Percentiles rank a stretch among this genome's conserved stretches.
phyloP scores from a whole-genome alignment of 2,329 filamentous ascomycete species.

The Penicillium sp. region DNA sequence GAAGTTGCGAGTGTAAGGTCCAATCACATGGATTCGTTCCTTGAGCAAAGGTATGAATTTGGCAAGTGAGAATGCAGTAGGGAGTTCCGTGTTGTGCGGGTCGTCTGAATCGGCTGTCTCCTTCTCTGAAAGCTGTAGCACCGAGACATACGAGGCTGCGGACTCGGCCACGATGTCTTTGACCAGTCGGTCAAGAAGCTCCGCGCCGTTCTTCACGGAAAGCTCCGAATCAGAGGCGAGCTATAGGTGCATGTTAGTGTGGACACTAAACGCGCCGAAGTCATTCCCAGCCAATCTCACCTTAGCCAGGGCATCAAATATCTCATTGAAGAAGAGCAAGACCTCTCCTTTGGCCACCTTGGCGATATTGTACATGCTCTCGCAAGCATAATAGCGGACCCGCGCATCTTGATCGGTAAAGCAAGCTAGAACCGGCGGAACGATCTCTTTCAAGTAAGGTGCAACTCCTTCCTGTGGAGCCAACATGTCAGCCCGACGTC shows the following conservation, averaged over 20 bases:
- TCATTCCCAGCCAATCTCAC: constrained; percentile 50
- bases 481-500: constrained; percentile 7
- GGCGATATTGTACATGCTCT: constrained; percentile 99
- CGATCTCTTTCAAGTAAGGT: constrained; percentile 87
- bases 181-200: constrained; percentile 88
- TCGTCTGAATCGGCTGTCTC: constrained; percentile 44
- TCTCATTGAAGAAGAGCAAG: constrained; percentile 94
- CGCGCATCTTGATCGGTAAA: constrained; percentile 98
- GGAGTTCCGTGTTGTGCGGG: constrained; percentile 53
- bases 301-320: constrained; percentile 97
- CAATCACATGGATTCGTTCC: constrained; percentile 90
- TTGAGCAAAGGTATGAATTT: constrained; percentile 91
- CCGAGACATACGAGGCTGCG: constrained; percentile 89
- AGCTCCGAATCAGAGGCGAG: constrained; percentile 93
- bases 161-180: constrained; percentile 97
- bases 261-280: neutral
- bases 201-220: constrained; percentile 96
- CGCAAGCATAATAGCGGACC: constrained; percentile 96
- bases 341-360: constrained; percentile 99
- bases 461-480: constrained; percentile 72
- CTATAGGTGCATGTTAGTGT: constrained; percentile 49
- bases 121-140: constrained; percentile 68
- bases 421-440: constrained; percentile 93
- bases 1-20: constrained; percentile 92
- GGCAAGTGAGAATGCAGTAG: constrained; percentile 87